Evolutionary conservation across 768 basidiomycete species (phyloP), one percentile per base, ranked within the genome.

Genomic region (Mycena maculata): DNA sequence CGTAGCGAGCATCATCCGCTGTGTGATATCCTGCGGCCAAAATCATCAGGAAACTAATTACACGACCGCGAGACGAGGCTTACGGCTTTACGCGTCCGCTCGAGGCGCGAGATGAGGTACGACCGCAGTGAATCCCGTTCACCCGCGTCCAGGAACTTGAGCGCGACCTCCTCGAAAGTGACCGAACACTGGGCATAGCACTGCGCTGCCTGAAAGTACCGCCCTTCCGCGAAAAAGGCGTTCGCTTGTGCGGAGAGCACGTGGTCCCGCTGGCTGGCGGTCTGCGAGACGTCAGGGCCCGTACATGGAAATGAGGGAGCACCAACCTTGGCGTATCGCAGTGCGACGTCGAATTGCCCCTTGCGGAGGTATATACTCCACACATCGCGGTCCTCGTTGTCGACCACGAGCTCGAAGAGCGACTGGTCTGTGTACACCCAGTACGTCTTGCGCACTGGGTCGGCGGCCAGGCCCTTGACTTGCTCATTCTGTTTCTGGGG

Each of bases 1-100:
- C 0, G 96, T 98, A 20, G 98, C 96, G 22, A 99, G 82, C 90
- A 99, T 95, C 92, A 96, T 96, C 42, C 98, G 87, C 76, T 98
- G 96, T 0, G 95, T 96, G 41, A 92, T 71, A 73, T 98, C 95
- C 96, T 98, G 62, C 15, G 27, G 33, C 27, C 27, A 12, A 9
- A 6, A 50, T 41, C n/a, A 42, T 25, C 28, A 13, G 30, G 18
- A 16, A 39, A 33, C n/a, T n/a, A 28, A 22, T 15, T 25, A 15
- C 18, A 3, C 16, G 4, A 25, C 52, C 33, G 41, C 39, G 47
- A 31, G 31, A 47, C 13, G 38, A 23, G 6, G 78, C 91, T 70
- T 63, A 96, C 97, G 52, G 85, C 87, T 80, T 93, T 96, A 62
- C 88, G 87, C 31, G 94, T 91, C 42, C 94, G 82, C 74, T 98